phyloP scores from a whole-genome alignment of 2,329 filamentous ascomycete species.

The Xylariales sp. region DNA sequence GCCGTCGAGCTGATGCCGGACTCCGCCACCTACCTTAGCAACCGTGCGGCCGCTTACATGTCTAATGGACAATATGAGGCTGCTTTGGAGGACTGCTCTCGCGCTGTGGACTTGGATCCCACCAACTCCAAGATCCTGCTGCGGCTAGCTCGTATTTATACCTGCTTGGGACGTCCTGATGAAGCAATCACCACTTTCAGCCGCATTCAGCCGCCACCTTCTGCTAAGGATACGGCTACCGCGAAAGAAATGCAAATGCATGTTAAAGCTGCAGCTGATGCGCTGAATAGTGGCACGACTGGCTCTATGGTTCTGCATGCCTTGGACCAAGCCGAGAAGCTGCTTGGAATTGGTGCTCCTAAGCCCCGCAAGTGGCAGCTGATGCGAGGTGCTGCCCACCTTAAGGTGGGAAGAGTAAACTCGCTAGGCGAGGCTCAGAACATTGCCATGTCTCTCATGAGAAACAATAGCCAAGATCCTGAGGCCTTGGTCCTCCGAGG shows the following conservation, averaged over 20 bases:
- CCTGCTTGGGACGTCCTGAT: constrained; percentile 76
- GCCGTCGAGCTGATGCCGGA: constrained; percentile 83
- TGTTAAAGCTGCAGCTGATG: constrained; percentile 73
- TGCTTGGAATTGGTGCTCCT: constrained; percentile 68
- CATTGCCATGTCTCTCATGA: constrained; percentile 81
- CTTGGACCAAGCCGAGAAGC: constrained; percentile 82
- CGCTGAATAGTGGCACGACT: constrained; percentile 67
- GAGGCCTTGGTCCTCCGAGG: constrained; percentile 90
- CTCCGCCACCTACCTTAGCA: constrained; percentile 87
- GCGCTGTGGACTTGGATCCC: constrained; percentile 78
- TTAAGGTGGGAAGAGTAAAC: constrained; percentile 90
- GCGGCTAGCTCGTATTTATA: constrained; percentile 85
- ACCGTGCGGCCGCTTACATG: constrained; percentile 93
- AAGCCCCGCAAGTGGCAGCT: constrained; percentile 92
- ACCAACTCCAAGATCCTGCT: constrained; percentile 84
- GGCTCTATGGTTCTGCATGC: constrained; percentile 92
- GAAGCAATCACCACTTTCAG: constrained; percentile 81
- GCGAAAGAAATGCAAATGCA: constrained; percentile 83
- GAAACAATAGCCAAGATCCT: constrained; percentile 84
- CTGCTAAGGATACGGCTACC: constrained; percentile 79
- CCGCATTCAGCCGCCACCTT: constrained; percentile 74
- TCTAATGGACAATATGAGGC: constrained; percentile 73
- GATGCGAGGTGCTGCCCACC: constrained; percentile 84
- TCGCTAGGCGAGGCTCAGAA: constrained; percentile 88
- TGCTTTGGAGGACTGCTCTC: constrained; percentile 82